Base-by-base conservation (phyloP, 177 flowering plant genomes). In the Vitis hybrid region DNA sequence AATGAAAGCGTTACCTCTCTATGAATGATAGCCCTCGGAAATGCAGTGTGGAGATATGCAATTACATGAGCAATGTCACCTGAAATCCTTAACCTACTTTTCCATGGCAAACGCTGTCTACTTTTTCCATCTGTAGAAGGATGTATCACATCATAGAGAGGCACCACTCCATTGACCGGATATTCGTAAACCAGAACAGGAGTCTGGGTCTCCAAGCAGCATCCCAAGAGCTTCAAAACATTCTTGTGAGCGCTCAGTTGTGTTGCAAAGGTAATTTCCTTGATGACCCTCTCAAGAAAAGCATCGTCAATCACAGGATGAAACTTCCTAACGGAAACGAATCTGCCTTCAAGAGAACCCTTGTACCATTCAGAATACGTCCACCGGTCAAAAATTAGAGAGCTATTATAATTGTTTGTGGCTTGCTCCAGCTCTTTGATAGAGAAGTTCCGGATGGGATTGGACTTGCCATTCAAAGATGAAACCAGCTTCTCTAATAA, bases 161-260 rank as follows among this genome's bases (percentile, higher is more conserved):
- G 18, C 3, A 11, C 24, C 24, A 50, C 12, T 2, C 58, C 54
- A 10, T 50, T 48, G 4, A 27, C 16, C n/a, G 35, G 21, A 27
- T 15, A 49, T 32, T 60, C 77, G 35, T 18, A 60, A 1, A 74
- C 73, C 6, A 65, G 35, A 10, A 60, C 66, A 2, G 73, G 73
- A 24, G 15, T 11, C 3, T 69, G 6, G 10, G 71, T 70, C 11
- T 75, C 74, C 15, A 75, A 30, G 61, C 74, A 70, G 61, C 74
- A 70, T 11, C 78, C 78, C 12, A 71, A 11, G 54, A 75, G 57
- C 60, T 66, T 70, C 55, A 75, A 35, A 51, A 63, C 66, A 32
- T 71, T 75, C 51, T 21, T 56, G 46, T 71, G 78, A 27, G 40
- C 27, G 46, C 60, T 52, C 67, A 75, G 60, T 4, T 56, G 51